A percentile compares a stretch with the other conserved stretches of the same genome.
Conservation (phyloP, 306 rosid species). For the Rubus parviflorus region DNA sequence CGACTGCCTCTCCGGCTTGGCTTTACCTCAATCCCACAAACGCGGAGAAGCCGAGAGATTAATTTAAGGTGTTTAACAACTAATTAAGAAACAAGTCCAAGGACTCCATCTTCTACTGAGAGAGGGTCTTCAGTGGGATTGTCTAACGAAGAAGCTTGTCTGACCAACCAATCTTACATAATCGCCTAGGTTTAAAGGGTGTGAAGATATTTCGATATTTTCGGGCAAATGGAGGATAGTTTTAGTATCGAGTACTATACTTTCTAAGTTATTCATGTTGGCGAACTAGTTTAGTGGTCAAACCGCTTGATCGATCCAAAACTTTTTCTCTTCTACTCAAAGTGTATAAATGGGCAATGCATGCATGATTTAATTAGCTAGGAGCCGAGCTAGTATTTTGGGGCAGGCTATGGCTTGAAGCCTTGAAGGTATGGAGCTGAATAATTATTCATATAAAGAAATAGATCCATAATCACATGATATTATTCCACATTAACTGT, state of each 20-base stretch:
- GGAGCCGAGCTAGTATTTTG: neutral
- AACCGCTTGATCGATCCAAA: neutral
- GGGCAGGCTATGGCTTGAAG: neutral
- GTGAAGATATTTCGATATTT: neutral
- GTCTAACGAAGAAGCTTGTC: neutral
- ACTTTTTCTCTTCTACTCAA: neutral
- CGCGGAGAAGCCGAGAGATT: neutral
- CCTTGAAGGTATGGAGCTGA: slow-evolving; percentile 1
- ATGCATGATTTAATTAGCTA: neutral
- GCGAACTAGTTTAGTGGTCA: no score
- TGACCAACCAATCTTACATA: no score
- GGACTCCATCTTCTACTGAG: neutral
- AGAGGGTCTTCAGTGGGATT: neutral
- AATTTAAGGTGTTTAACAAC: neutral
- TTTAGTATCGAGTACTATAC: no score
- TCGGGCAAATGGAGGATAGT: neutral
- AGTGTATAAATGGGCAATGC: no score
- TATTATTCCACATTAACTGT: neutral
- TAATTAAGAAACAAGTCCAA: neutral
- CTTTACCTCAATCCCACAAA: no score
- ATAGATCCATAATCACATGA: neutral
- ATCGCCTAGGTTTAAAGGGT: no score
- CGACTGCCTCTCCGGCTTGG: neutral
- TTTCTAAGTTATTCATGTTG: no score
- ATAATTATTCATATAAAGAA: neutral